Evolutionary conservation across 1,284 basidiomycete species (phyloP), one percentile per base, ranked within the genome.

Genomic region (Salmacisia buchloeana): DNA sequence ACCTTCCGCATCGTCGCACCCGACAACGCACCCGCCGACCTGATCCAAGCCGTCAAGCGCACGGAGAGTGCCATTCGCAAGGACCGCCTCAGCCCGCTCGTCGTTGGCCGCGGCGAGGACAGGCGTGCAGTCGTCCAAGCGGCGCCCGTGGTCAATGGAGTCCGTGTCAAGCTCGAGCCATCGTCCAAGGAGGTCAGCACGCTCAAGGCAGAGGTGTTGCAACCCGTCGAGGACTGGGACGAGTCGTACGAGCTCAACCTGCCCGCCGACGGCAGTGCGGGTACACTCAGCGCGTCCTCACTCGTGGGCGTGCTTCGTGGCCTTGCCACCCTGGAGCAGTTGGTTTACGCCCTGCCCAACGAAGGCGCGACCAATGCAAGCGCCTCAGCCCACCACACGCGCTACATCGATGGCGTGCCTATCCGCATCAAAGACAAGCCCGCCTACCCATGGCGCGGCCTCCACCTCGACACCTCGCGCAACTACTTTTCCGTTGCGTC

Each of bases 291-390:
- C 0, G 88, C 91, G 2, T 86, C 86, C 64, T 87, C 88, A 38
- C 86, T 89, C 0, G 81, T 94, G 23, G 91, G 92, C 0, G 81
- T 92, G 13, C 85, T 87, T 63, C 83, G 92, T 60, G 93, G 91
- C 1, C 80, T 94, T 67, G 88, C 89, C 31, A 92, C 91, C 0
- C 91, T 94, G 77, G 82, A 83, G 39, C 90, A 93, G 81, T 80
- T 94, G 36, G 80, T 83, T 58, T 83, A 82, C 67, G 63, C 67
- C 2, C 67, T 79, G 2, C 70, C 73, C 72, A 82, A 84, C 36
- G 81, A 81, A 56, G 76, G 71, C 86, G n/a, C 9, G 2, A 0
- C 75, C 88, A 4, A 18, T 13, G 34, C 33, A 34, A 18, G 35
- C 13, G 1, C 63, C 49, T 13, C 59, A 27, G 49, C 49, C 54